These are phyloP conservation scores for Colletotrichum karsti DNA, from an alignment of 2,329 filamentous ascomycete genomes.

Conservation along the genomic window DNA sequence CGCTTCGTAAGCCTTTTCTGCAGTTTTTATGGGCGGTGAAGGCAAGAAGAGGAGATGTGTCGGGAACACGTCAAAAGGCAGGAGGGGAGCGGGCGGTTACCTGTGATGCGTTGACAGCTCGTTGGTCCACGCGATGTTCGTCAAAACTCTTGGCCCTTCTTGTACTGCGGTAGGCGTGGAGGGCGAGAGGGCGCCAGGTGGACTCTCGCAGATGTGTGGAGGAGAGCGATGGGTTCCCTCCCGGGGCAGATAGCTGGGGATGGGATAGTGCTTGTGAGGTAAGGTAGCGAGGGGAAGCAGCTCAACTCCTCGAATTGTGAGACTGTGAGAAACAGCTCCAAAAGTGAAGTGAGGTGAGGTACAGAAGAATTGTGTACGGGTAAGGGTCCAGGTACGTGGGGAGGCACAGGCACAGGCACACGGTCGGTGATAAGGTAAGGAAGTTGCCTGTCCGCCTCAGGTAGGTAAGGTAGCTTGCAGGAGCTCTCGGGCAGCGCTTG, in stretches of 20 bases:
- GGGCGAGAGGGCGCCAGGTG: neutral
- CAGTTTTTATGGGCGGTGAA: slow-evolving; percentile 17
- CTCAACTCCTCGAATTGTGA: no score
- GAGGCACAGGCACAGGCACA: neutral
- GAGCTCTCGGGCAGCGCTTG: no score
- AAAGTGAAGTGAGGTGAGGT: neutral
- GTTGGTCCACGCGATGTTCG: slow-evolving; percentile 12
- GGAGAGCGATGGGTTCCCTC: slow-evolving; percentile 23
- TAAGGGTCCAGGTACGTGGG: neutral
- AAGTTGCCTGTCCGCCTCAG: neutral
- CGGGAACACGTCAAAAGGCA: slow-evolving; percentile 18
- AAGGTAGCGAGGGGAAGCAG: neutral
- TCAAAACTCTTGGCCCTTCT: slow-evolving; percentile 18
- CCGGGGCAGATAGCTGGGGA: slow-evolving; percentile 7
- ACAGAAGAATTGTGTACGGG: neutral
- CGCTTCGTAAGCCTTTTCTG: slow-evolving; percentile 26
- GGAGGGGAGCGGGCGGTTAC: slow-evolving; percentile 8
- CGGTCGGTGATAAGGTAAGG: neutral
- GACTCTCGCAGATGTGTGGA: neutral
- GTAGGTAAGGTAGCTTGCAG: neutral
- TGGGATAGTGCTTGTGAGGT: neutral
- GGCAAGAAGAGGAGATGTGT: slow-evolving; percentile 1
- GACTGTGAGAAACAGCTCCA: neutral
- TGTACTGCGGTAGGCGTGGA: slow-evolving; percentile 7
- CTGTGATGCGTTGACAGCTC: slow-evolving; percentile 18